A percentile compares a stretch with the other conserved stretches of the same genome.
Conservation (phyloP, 129 eudicot species). For the Chrysanthemum lavandulifolium region DNA sequence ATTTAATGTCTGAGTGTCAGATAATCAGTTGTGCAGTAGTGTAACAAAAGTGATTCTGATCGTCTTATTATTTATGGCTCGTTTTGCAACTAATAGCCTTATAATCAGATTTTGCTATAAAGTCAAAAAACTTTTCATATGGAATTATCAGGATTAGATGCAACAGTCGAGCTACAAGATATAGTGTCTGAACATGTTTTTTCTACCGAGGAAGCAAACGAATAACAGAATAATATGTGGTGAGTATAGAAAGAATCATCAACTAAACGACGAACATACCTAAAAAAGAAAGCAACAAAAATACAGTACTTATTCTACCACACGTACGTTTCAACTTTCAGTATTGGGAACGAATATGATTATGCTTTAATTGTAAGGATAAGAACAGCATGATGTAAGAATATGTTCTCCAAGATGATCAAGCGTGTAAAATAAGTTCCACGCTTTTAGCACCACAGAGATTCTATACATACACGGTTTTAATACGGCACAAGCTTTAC, state of each 20-base stretch:
- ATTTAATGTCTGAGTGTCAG: too few relatives aligned
- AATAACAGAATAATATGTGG: not conserved
- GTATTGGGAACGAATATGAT: conserved; percentile 14
- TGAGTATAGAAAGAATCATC: not conserved
- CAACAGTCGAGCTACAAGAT: too few relatives aligned
- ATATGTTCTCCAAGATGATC: conserved; percentile 23
- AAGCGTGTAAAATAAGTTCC: conserved; percentile 1
- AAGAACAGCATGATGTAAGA: conserved; percentile 9
- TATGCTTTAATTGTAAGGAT: conserved; percentile 1
- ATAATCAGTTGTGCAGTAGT: too few relatives aligned
- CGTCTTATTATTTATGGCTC: too few relatives aligned
- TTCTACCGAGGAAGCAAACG: not conserved
- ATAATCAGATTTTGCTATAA: too few relatives aligned
- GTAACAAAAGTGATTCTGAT: too few relatives aligned
- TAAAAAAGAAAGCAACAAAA: not conserved
- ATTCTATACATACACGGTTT: not conserved
- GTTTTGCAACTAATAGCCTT: too few relatives aligned
- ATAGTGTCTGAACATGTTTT: too few relatives aligned
- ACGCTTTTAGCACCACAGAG: not conserved
- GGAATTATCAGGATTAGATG: too few relatives aligned
- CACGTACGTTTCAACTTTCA: conserved; percentile 1
- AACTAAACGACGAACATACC: not conserved
- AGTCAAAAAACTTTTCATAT: too few relatives aligned
- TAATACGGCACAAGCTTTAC: not conserved
- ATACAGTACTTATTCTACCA: conserved; percentile 10